Conservation (phyloP, 805 yeast species). For the Wickerhamomyces strasburgensis region DNA sequence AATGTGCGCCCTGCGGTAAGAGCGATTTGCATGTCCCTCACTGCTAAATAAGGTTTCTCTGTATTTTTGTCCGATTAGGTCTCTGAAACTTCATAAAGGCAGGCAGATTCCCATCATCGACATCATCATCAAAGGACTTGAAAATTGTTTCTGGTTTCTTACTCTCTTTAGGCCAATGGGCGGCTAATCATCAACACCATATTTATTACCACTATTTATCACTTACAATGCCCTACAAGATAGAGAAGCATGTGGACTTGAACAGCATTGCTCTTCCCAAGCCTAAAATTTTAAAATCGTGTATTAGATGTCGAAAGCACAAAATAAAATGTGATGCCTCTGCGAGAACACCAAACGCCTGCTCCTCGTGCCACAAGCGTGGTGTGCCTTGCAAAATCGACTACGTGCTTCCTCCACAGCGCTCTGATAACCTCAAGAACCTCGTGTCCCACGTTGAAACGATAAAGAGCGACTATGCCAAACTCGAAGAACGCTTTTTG, state of each 20-base stretch:
- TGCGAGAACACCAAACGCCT: slow-evolving; percentile 47
- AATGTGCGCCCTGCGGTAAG: not conserved
- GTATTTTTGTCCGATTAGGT: too few species aligned
- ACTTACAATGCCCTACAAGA: not conserved
- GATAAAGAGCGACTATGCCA: slow-evolving; percentile 11
- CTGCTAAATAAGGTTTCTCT: too few species aligned
- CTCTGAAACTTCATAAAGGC: too few species aligned
- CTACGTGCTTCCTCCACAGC: slow-evolving; percentile 46
- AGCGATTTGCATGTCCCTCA: too few species aligned
- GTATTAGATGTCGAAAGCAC: slow-evolving; percentile 60
- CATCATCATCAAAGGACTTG: too few species aligned
- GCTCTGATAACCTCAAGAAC: slow-evolving; percentile 25
- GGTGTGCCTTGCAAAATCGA: slow-evolving; percentile 51
- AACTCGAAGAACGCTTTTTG: slow-evolving; percentile 11
- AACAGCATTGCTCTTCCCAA: slow-evolving; percentile 19
- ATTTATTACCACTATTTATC: not conserved
- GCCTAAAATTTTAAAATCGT: slow-evolving; percentile 48
- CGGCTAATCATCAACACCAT: not conserved
- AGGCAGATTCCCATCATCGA: too few species aligned
- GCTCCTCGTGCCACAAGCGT: slow-evolving; percentile 50
- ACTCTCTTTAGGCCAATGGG: too few species aligned
- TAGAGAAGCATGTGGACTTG: not conserved
- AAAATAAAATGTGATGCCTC: slow-evolving; percentile 62
- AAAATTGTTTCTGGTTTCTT: too few species aligned
- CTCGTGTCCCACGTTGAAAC: slow-evolving; percentile 16